A percentile compares a stretch with the other conserved stretches of the same genome.
Conservation (phyloP, 73 alveolate species). For the Tetrahymena malaccensis region DNA sequence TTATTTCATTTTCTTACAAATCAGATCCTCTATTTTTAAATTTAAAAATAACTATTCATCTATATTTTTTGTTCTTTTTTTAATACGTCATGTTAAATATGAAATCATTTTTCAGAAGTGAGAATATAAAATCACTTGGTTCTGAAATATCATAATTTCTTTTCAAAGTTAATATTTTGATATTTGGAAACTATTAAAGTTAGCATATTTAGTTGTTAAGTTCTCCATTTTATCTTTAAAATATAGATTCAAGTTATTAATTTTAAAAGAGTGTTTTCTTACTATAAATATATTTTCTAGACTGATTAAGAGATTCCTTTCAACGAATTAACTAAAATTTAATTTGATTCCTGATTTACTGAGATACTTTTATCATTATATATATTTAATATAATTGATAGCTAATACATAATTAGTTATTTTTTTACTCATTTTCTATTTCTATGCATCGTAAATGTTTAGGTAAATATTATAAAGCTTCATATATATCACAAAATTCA, state of each 20-base stretch:
- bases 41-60: not conserved
- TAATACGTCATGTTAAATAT: not conserved
- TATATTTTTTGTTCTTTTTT: too few species aligned
- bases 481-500: not conserved
- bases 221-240: not conserved
- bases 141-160: not conserved
- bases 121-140: not conserved
- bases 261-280: too few species aligned
- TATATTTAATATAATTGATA: too few species aligned
- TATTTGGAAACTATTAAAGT: not conserved
- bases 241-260: too few species aligned
- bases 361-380: not conserved
- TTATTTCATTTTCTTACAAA: not conserved
- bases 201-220: not conserved
- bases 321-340: not conserved
- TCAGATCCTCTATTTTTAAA: not conserved
- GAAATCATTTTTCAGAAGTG: too few species aligned
- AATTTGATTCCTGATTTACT: not conserved
- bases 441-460: too few species aligned
- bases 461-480: not conserved
- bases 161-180: too few species aligned
- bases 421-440: not conserved
- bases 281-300: not conserved
- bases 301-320: not conserved
- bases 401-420: too few species aligned